A percentile compares a stretch with the other conserved stretches of the same genome.
Evolutionary conservation across 805 yeast species (phyloP).

Genomic region (Spathaspora sp.): DNA sequence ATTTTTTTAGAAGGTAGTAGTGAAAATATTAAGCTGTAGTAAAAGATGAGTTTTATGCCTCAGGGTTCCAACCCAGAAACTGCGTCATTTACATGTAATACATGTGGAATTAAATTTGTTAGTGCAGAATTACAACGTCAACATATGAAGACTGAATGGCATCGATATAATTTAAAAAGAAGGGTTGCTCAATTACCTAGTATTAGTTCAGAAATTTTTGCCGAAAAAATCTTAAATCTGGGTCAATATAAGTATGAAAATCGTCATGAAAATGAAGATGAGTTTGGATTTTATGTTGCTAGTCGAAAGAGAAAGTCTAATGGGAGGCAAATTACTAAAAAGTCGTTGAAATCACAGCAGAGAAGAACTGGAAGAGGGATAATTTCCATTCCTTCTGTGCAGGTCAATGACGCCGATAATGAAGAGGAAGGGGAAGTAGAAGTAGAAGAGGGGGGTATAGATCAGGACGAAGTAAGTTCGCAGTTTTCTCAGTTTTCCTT

Average conservation of each 20-base stretch:
- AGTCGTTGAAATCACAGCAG: slow-evolving; percentile 27
- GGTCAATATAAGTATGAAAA: slow-evolving; percentile 9
- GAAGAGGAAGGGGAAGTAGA: not conserved
- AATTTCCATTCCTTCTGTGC: not conserved
- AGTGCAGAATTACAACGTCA: slow-evolving; percentile 35
- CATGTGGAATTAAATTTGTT: slow-evolving; percentile 37
- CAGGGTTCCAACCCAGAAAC: slow-evolving; percentile 21
- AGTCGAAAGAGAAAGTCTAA: slow-evolving; percentile 18
- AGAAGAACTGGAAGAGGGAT: slow-evolving; percentile 11
- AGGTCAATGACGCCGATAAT: slow-evolving; percentile 14
- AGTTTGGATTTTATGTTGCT: slow-evolving; percentile 47
- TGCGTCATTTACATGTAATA: slow-evolving; percentile 33
- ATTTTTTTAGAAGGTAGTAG: not conserved
- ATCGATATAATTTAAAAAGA: slow-evolving; percentile 41
- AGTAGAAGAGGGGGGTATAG: slow-evolving; percentile 42
- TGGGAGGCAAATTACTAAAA: slow-evolving; percentile 37
- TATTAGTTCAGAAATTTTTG: slow-evolving; percentile 63
- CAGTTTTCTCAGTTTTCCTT: slow-evolving; percentile 54
- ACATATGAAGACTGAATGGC: slow-evolving; percentile 47
- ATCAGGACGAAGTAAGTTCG: slow-evolving; percentile 53
- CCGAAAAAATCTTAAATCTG: slow-evolving; percentile 55
- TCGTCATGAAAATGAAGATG: slow-evolving; percentile 41
- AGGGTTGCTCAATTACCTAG: slow-evolving; percentile 61
- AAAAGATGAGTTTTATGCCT: slow-evolving; percentile 15
- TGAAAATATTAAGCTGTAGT: not conserved